A percentile compares a stretch with the other conserved stretches of the same genome.
phyloP scores from a whole-genome alignment of 345 rosid species.

The Crucihimalaya himalaica region DNA sequence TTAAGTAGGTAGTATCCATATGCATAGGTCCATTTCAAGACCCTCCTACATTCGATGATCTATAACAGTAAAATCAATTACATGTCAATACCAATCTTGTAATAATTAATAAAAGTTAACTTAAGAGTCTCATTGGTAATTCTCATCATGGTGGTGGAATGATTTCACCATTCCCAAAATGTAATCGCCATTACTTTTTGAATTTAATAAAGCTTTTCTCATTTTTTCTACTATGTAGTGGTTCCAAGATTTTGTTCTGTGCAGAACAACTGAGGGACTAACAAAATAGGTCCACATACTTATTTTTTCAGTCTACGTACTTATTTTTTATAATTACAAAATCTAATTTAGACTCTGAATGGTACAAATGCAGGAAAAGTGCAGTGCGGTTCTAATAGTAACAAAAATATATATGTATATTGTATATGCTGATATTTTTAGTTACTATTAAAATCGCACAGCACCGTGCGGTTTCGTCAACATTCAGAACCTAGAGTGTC shows the following conservation, averaged over 20 bases:
- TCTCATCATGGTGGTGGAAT: background rate
- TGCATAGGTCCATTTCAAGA: constrained; percentile 85
- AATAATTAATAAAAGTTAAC: background rate
- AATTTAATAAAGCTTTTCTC: background rate
- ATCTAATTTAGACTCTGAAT: background rate
- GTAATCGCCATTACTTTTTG: background rate
- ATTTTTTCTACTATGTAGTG: background rate
- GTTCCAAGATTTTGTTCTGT: background rate
- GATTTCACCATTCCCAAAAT: background rate
- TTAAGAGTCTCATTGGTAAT: background rate
- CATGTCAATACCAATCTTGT: background rate
- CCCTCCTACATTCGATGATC: constrained; percentile 83
- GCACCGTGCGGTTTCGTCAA: too few relatives aligned
- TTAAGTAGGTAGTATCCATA: constrained; percentile 77
- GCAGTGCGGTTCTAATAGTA: too few relatives aligned
- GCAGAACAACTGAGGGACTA: too few relatives aligned
- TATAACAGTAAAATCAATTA: background rate
- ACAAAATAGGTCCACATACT: background rate
- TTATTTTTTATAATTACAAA: background rate
- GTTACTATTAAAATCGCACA: too few relatives aligned
- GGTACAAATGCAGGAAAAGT: too few relatives aligned
- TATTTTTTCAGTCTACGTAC: background rate
- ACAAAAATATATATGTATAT: too few relatives aligned
- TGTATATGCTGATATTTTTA: too few relatives aligned
- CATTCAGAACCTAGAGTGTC: too few relatives aligned